Conservation (phyloP, 2,329 filamentous ascomycete species). For the Emericellopsis atlantica region DNA sequence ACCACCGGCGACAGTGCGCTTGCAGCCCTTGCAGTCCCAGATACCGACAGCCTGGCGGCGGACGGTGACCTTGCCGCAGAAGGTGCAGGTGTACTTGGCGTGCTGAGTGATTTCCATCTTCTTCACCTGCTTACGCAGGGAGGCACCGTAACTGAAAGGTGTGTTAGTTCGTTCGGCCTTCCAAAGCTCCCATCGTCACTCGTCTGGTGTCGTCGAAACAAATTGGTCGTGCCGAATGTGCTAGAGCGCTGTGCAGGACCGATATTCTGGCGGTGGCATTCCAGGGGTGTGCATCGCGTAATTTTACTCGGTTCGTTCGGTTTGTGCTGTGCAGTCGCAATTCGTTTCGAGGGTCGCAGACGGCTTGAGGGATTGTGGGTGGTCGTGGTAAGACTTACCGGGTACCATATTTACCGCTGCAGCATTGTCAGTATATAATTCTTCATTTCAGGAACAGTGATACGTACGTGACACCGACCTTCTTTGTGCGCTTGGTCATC, state of each 20-base stretch:
- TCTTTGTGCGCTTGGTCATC: constrained; percentile 93
- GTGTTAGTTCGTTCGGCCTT: constrained; percentile 11
- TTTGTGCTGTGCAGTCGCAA: too few species aligned
- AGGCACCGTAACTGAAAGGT: constrained; percentile 81
- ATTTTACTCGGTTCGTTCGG: too few species aligned
- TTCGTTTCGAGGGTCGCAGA: background rate
- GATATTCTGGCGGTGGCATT: too few species aligned
- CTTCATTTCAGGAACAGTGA: constrained; percentile 2
- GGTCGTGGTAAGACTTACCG: constrained; percentile 46
- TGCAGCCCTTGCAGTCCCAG: constrained; percentile 94
- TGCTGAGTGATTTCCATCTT: constrained; percentile 99
- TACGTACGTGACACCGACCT: constrained; percentile 81
- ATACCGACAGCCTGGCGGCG: constrained; percentile 86
- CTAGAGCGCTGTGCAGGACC: too few species aligned
- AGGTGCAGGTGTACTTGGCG: constrained; percentile 93
- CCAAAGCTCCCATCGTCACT: background rate
- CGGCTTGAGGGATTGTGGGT: background rate
- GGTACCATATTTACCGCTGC: constrained; percentile 79
- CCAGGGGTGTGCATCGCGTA: too few species aligned
- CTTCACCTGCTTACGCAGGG: constrained; percentile 91
- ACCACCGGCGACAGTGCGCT: constrained; percentile 64
- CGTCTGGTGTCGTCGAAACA: background rate
- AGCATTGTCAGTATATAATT: constrained; percentile 14
- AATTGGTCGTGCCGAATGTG: too few species aligned
- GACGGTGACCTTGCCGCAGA: constrained; percentile 95